Evolutionary conservation across 2,329 filamentous ascomycete genomes (phyloP), one percentile per base, ranked within the genome.

Genomic region (Helicocarpus griseus): DNA sequence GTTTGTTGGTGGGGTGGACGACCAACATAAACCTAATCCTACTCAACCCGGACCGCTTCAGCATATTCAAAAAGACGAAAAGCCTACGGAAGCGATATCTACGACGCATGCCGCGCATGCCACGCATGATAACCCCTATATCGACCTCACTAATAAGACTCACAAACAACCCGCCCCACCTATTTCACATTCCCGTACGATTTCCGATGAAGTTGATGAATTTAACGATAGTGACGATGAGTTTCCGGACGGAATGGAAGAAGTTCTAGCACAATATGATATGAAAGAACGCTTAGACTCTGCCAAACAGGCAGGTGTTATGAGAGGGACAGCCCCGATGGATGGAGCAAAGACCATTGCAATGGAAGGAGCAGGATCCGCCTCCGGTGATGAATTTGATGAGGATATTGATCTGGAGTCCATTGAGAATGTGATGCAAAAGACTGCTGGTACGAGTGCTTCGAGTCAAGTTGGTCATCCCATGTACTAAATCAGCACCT

Each of bases 361-460:
- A 48, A 71, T 68, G 54, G 65, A 62, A 31, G 61, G 63, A 49
- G 71, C 75, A 38, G 73, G 74, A 56, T 64, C 72, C 36, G 82
- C 78, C 58, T 74, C 74, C 56, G 85, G 80, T 53, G 87, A 89
- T 69, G 89, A 89, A 61, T 88, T 88, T 73, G 86, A 83, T 44
- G 79, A 77, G 57, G 77, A 82, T 55, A 74, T 81, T 67, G 89
- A 95, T 53, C 49, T 73, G 51, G 67, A 70, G 47, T 69, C 66
- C 67, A 86, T 88, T 62, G 87, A 91, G 60, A 71, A 77, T 47
- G 74, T 78, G 63, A 74, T 74, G 61, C 59, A 62, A 53, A 59
- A 66, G 54, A 82, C 85, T 54, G 83, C 82, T 57, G 85, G 89
- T 51, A 36, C 44, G 69, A 70, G 83, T 58, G 81, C 80, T 62